Percentiles rank a stretch among this genome's conserved stretches.
These are phyloP conservation scores for Sphaerulina vaccinii DNA, from an alignment of 2,329 filamentous ascomycete genomes.

Conservation along the genomic window DNA sequence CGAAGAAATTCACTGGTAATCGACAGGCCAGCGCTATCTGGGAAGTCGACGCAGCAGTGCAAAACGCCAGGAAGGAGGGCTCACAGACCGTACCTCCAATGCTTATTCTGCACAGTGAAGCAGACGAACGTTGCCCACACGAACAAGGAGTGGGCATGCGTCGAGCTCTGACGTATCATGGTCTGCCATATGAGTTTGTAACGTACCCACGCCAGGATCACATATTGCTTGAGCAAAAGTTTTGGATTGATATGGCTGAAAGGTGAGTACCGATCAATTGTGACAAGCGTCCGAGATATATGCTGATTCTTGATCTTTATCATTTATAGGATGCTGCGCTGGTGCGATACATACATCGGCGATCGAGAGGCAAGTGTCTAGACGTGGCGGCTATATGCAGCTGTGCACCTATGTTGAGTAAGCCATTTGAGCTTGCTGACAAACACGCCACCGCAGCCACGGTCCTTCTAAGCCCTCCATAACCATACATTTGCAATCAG, in stretches of 20 bases:
- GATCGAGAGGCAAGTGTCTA: not conserved
- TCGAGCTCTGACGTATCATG: conserved; percentile 31
- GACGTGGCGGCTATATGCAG: too few species aligned
- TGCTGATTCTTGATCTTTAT: not conserved
- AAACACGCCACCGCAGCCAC: not conserved
- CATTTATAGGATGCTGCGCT: conserved; percentile 6
- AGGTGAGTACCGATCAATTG: conserved; percentile 1
- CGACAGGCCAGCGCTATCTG: conserved; percentile 33
- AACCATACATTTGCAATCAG: conserved; percentile 1
- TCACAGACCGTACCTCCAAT: conserved; percentile 33
- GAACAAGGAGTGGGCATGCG: conserved; percentile 39
- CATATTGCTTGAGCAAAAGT: conserved; percentile 33
- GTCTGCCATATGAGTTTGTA: conserved; percentile 38
- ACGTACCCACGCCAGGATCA: conserved; percentile 40
- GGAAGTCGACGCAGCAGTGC: conserved; percentile 31
- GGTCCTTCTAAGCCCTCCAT: not conserved
- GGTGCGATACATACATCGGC: conserved; percentile 25
- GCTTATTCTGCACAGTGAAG: conserved; percentile 40
- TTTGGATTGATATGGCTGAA: conserved; percentile 22
- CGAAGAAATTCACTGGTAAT: conserved; percentile 21
- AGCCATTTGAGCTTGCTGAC: conserved; percentile 1
- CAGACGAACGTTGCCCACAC: conserved; percentile 38
- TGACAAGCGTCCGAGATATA: not conserved
- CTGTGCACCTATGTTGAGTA: not conserved
- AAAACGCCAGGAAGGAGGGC: conserved; percentile 12